Evolutionary conservation across 139 green algal species (phyloP), one percentile per base, ranked within the genome.

Genomic region (Parachlorella kessleri): DNA sequence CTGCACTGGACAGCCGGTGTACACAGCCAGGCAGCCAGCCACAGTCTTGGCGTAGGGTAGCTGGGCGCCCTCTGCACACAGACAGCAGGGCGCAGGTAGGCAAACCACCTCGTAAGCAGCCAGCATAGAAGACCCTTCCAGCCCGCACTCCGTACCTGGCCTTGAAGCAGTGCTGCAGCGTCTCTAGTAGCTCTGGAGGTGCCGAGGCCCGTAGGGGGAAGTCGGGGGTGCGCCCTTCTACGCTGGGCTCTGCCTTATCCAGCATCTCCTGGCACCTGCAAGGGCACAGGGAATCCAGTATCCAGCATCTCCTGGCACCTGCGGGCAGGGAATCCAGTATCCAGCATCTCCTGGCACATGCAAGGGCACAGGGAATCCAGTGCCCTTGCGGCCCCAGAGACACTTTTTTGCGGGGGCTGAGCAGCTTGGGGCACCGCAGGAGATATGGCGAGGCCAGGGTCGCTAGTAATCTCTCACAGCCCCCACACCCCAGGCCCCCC

Each of bases 271-370:
- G 7, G 9, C 81, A 84, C 80, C 76, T 67, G 53, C 5, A 30
- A 4, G 32, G 48, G 3, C 6, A n/a, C 18, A 39, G 4, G 18
- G 40, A 6, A 18, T 5, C 35, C 37, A 55, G 28, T 14, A 55
- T 55, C 14, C 26, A 91, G 67, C 71, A 88, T 35, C 23, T 86
- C 38, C 10, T 66, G 7, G 9, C 81, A 84, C 80, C 76, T 67
- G 53, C 5, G 7, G 10, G 32, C 18, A 39, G 4, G 18, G 40
- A 6, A 18, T 5, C 35, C 37, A 55, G 28, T 14, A 55, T 55
- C 14, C 26, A 91, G 67, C 71, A 88, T 35, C 23, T 86, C 38
- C 10, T 66, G 7, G 9, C 81, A 84, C 80, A 65, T 67, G 53
- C 5, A 30, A 4, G 32, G 48, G 3, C 6, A n/a, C 18, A 39